These are phyloP conservation scores for Schoenoplectus triqueter DNA, from an alignment of 202 grass and related monocot genomes.

Conservation along the genomic window DNA sequence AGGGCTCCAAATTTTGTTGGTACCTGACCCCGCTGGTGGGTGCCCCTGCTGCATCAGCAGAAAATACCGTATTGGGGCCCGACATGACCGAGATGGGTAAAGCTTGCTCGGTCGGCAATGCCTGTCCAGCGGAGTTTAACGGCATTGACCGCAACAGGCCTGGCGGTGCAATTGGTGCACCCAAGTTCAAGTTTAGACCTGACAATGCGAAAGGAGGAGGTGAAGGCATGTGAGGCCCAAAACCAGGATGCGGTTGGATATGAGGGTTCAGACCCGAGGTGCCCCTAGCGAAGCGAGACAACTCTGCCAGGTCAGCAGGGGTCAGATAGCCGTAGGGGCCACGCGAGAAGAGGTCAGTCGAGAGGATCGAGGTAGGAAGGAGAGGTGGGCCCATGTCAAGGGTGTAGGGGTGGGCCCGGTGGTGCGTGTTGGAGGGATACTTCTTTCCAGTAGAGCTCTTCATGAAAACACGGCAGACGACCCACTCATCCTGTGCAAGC, in stretches of 20 bases:
- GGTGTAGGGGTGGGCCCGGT: slow-evolving; percentile 58
- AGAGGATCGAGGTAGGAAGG: slow-evolving; percentile 43
- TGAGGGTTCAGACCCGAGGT: slow-evolving; percentile 63
- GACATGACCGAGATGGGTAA: slow-evolving; percentile 39
- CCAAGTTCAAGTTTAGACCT: slow-evolving; percentile 68
- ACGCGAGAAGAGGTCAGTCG: slow-evolving; percentile 54
- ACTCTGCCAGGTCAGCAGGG: slow-evolving; percentile 54
- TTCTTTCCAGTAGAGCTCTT: slow-evolving; percentile 71
- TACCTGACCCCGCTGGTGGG: slow-evolving; percentile 45
- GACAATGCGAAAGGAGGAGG: slow-evolving; percentile 49
- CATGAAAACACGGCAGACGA: slow-evolving; percentile 77
- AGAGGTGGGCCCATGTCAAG: slow-evolving; percentile 62
- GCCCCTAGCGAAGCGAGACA: slow-evolving; percentile 63
- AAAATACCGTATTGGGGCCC: slow-evolving; percentile 39
- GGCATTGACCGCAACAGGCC: slow-evolving; percentile 43
- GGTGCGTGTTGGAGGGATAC: slow-evolving; percentile 67
- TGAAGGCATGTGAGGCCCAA: slow-evolving; percentile 32
- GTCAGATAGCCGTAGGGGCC: slow-evolving; percentile 44
- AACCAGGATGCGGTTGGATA: slow-evolving; percentile 67
- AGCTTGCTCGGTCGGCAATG: slow-evolving; percentile 12
- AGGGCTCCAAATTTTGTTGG: slow-evolving; percentile 53
- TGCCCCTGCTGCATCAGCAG: slow-evolving; percentile 11
- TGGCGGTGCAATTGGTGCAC: slow-evolving; percentile 30
- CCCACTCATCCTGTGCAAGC: slow-evolving; percentile 74
- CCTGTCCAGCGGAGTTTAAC: slow-evolving; percentile 25